Evolutionary conservation across 164 flowering plant genomes (phyloP).

Genomic region (Paratinospora sagittata): DNA sequence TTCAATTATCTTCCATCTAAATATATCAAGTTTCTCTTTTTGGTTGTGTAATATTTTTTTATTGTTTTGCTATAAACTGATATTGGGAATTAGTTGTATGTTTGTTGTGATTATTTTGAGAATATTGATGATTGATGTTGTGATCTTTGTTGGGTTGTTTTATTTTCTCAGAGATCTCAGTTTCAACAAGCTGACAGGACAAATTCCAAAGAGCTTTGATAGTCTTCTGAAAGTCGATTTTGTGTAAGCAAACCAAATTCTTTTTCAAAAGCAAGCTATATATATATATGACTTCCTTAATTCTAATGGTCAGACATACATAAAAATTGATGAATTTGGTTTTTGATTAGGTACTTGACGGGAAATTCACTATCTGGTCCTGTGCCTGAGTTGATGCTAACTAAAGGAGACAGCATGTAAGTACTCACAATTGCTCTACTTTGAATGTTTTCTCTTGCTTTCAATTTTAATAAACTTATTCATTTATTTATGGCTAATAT

Average conservation of each 20-base stretch:
- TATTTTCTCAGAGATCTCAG: too few relatives aligned
- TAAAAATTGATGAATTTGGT: background rate
- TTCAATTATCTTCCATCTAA: too few relatives aligned
- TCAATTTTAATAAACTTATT: too few relatives aligned
- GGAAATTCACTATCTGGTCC: constrained; percentile 57
- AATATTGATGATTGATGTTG: background rate
- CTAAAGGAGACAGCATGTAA: constrained; percentile 1
- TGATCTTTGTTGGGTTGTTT: background rate
- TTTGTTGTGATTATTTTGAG: background rate
- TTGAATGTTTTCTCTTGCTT: too few relatives aligned
- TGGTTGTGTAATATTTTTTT: too few relatives aligned
- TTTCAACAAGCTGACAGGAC: constrained; percentile 18
- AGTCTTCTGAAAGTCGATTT: background rate
- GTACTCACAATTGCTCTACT: background rate
- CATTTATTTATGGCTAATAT: too few relatives aligned
- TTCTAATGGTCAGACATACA: background rate
- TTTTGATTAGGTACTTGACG: constrained; percentile 45
- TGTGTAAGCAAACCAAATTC: constrained; percentile 9
- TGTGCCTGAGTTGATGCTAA: constrained; percentile 43
- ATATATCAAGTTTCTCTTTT: too few relatives aligned
- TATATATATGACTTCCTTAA: too few relatives aligned
- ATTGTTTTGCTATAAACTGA: too few relatives aligned
- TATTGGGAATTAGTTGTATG: too few relatives aligned
- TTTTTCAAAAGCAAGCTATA: background rate
- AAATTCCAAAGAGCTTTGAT: constrained; percentile 12